phyloP scores from a whole-genome alignment of 192 early-diverging fungal genomes.

The Rhizophagus sp. region DNA sequence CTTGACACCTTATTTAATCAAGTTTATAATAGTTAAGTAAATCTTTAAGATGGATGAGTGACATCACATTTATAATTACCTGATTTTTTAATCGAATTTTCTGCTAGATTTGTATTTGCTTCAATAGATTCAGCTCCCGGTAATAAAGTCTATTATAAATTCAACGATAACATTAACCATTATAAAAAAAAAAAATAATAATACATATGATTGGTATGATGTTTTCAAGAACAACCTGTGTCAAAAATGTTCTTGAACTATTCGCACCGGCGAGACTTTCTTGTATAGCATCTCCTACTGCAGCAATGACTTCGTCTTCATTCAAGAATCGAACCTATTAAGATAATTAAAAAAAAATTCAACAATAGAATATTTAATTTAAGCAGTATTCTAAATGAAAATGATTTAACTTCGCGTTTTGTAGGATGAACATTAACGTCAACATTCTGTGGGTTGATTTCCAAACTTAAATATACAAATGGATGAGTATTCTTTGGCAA shows the following conservation, averaged over 20 bases:
- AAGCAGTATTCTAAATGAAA: neutral
- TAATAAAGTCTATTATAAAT: constrained; percentile 30
- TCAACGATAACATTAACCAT: neutral
- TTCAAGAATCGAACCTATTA: constrained; percentile 86
- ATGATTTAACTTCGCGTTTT: constrained; percentile 70
- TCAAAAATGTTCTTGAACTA: constrained; percentile 71
- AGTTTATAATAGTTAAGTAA: neutral
- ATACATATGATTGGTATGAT: neutral
- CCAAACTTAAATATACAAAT: constrained; percentile 90
- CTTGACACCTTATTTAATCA: neutral
- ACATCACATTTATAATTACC: neutral
- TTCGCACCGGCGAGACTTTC: constrained; percentile 67
- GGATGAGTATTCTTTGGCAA: constrained; percentile 87
- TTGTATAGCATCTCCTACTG: constrained; percentile 70
- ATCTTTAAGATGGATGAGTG: neutral
- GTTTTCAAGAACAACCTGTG: constrained; percentile 50
- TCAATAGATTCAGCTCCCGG: constrained; percentile 34
- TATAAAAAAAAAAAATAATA: neutral
- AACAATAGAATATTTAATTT: neutral
- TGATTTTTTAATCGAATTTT: constrained; percentile 10
- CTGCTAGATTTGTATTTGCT: neutral
- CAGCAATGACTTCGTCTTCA: constrained; percentile 78
- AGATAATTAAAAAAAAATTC: neutral
- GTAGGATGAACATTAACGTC: constrained; percentile 99
- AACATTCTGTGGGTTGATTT: constrained; percentile 83